Evolutionary conservation across 208 protist genomes (phyloP).

Genomic region (Porcisia hertigi): DNA sequence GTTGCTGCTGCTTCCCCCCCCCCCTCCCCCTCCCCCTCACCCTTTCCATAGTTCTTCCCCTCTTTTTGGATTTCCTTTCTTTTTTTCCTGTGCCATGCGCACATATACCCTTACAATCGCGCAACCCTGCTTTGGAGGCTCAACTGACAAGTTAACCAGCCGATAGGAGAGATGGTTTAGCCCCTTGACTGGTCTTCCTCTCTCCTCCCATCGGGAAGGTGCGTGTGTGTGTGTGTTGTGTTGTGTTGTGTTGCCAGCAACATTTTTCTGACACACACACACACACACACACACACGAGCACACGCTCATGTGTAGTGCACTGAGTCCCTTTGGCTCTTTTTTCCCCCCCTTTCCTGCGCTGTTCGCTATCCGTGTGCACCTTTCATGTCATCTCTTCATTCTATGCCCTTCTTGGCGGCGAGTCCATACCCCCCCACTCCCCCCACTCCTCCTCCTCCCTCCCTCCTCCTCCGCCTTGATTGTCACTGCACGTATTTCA

Average conservation of each 20-base stretch:
- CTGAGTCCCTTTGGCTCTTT: neutral
- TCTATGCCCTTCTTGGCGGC: neutral
- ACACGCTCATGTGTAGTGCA: neutral
- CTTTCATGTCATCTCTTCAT: neutral
- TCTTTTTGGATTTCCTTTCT: no score
- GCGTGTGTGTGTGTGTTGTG: no score
- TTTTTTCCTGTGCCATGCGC: no score
- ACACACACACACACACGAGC: neutral
- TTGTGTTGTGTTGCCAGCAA: no score
- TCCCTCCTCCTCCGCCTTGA: neutral
- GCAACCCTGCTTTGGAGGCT: no score
- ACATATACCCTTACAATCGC: no score
- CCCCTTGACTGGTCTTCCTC: no score
- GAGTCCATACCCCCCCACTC: neutral
- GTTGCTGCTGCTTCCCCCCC: neutral
- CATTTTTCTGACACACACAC: neutral
- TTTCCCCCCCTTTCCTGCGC: neutral
- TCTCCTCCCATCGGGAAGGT: no score
- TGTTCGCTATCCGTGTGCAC: neutral
- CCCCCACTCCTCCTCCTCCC: neutral
- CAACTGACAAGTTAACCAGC: no score
- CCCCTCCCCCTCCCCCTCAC: neutral
- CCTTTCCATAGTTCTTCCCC: no score
- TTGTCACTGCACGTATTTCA: neutral
- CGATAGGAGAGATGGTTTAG: no score